A percentile compares a stretch with the other conserved stretches of the same genome.
These are phyloP conservation scores for Pichia sp. DNA, from an alignment of 1,139 yeast genomes.

Conservation along the genomic window DNA sequence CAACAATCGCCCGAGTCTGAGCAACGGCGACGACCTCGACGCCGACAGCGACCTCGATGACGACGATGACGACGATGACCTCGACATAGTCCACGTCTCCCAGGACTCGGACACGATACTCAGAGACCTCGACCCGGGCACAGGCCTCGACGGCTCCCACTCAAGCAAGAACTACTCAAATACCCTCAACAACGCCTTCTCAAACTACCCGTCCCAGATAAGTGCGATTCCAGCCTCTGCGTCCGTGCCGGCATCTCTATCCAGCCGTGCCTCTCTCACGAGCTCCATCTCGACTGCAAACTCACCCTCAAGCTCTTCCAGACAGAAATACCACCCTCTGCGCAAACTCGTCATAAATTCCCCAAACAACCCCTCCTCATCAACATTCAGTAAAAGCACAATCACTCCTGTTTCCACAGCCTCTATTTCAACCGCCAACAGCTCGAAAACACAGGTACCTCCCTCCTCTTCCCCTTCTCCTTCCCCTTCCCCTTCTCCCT, in stretches of 20 bases:
- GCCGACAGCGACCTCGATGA: no score
- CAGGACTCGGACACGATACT: slow-evolving; percentile 10
- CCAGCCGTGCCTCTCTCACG: background rate
- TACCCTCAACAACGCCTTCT: slow-evolving; percentile 8
- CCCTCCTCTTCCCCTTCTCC: background rate
- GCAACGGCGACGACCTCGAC: no score
- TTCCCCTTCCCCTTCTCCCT: slow-evolving; percentile 2
- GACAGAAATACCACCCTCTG: slow-evolving; percentile 5
- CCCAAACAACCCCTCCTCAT: slow-evolving; percentile 6
- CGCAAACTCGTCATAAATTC: slow-evolving; percentile 10
- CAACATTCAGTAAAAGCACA: background rate
- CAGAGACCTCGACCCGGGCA: slow-evolving; percentile 4
- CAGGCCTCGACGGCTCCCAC: background rate
- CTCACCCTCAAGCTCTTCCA: background rate
- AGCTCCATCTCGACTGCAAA: background rate
- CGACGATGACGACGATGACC: background rate
- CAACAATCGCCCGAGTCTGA: no score
- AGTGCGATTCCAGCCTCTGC: background rate
- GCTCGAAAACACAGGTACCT: background rate
- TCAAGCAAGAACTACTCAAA: background rate
- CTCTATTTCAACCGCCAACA: background rate
- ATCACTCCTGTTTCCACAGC: background rate
- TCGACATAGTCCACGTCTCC: slow-evolving; percentile 6
- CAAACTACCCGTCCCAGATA: background rate
- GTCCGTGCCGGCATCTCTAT: background rate